phyloP scores from a whole-genome alignment of 2,329 filamentous ascomycete species.

The Alternaria arborescens region DNA sequence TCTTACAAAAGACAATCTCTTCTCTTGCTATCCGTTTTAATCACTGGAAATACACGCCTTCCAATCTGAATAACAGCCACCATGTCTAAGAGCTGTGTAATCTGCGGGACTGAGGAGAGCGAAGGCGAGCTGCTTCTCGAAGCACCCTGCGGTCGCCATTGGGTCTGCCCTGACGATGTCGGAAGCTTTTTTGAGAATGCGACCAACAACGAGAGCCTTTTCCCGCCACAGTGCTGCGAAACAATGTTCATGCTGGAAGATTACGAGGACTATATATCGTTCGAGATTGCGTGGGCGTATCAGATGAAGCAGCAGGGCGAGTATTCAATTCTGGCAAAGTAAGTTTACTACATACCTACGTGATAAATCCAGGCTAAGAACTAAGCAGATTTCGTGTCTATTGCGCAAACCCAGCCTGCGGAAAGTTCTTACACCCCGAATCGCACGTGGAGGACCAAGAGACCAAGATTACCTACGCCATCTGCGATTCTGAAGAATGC shows the following conservation, averaged over 20 bases:
- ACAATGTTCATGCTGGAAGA: conserved; percentile 33
- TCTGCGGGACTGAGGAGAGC: conserved; percentile 34
- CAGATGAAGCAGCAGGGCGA: conserved; percentile 39
- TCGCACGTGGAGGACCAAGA: conserved; percentile 26
- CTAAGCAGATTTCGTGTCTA: conserved; percentile 37
- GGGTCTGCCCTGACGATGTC: conserved; percentile 36
- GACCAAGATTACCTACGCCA: conserved; percentile 26
- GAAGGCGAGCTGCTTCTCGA: conserved; percentile 25
- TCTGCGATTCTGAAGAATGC: conserved; percentile 34
- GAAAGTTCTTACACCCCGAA: conserved; percentile 33
- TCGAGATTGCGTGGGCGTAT: conserved; percentile 31
- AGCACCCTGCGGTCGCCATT: conserved; percentile 35
- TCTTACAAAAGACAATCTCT: background rate
- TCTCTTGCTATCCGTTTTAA: background rate
- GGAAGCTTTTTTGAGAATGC: conserved; percentile 36
- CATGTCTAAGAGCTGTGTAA: conserved; percentile 28
- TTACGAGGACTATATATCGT: conserved; percentile 32
- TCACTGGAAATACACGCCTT: background rate
- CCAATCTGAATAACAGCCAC: background rate
- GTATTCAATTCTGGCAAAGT: conserved; percentile 40
- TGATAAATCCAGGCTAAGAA: background rate
- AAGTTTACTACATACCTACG: conserved; percentile 11
- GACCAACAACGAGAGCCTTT: conserved; percentile 37
- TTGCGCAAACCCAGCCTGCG: conserved; percentile 33
- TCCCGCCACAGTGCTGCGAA: conserved; percentile 41